Conservation (phyloP, 1,284 basidiomycete species). For the Boletus subluridellus region DNA sequence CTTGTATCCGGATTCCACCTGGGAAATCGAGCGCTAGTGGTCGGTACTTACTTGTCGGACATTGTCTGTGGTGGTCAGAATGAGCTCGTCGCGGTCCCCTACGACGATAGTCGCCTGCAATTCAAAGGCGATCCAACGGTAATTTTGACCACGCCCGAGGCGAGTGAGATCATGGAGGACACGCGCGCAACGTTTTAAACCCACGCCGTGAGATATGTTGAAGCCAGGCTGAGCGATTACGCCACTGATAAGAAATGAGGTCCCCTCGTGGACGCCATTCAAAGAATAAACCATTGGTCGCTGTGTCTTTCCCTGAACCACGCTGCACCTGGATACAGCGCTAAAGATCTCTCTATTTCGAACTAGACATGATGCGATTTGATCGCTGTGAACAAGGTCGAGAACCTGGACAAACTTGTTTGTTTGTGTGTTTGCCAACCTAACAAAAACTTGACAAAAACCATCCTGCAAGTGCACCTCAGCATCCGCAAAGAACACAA, state of each 20-base stretch:
- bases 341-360: not conserved
- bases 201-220: conserved; percentile 24
- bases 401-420: not conserved
- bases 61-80: not conserved
- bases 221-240: conserved; percentile 22
- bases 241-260: conserved; percentile 28
- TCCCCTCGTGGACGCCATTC: conserved; percentile 24
- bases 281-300: conserved; percentile 1
- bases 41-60: not conserved
- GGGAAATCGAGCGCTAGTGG: conserved; percentile 2
- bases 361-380: not conserved
- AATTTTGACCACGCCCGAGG: not conserved
- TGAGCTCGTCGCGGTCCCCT: not conserved
- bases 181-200: conserved; percentile 15
- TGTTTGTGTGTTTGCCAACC: not conserved
- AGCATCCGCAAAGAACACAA: not conserved
- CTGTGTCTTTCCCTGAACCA: not conserved
- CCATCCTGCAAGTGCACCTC: not conserved
- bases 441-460: too few relatives aligned
- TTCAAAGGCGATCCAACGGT: not conserved
- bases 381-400: not conserved
- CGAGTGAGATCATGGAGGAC: conserved; percentile 6
- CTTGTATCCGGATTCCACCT: conserved; percentile 14
- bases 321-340: not conserved
- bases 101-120: not conserved